Conservation (phyloP, 371 early-diverging fungal genomes). For the Syncephalastrum monosporum region DNA sequence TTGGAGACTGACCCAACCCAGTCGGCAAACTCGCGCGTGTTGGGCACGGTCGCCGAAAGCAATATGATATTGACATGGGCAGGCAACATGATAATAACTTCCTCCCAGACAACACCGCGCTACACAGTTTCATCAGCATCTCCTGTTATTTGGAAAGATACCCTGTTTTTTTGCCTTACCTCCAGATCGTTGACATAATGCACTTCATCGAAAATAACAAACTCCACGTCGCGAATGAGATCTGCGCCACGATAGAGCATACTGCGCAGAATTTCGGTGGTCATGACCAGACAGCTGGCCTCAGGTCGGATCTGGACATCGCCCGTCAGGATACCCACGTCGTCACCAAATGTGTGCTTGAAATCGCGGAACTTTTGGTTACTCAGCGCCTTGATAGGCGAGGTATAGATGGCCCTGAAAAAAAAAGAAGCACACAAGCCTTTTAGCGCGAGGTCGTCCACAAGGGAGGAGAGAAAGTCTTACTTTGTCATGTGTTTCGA, state of each 20-base stretch:
- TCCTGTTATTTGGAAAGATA: neutral
- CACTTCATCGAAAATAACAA: conserved; percentile 99
- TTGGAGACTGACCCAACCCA: conserved; percentile 90
- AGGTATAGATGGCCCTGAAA: conserved; percentile 94
- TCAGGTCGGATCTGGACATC: conserved; percentile 98
- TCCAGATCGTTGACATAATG: conserved; percentile 99
- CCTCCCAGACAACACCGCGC: conserved; percentile 99
- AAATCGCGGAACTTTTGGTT: conserved; percentile 99
- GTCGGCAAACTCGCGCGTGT: conserved; percentile 98
- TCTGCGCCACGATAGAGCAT: conserved; percentile 99
- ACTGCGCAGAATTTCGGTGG: conserved; percentile 98
- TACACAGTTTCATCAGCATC: conserved; percentile 18
- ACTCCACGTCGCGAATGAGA: conserved; percentile 96
- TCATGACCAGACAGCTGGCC: conserved; percentile 98
- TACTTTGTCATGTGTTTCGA: conserved; percentile 93
- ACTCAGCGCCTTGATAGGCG: conserved; percentile 98
- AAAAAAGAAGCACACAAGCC: neutral
- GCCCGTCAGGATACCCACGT: conserved; percentile 98
- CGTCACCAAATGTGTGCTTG: conserved; percentile 82
- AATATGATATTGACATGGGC: conserved; percentile 92
- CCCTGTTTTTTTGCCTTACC: conserved; percentile 26
- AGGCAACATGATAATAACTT: conserved; percentile 99
- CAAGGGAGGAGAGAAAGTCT: neutral
- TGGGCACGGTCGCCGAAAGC: conserved; percentile 99
- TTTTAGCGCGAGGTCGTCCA: neutral